phyloP scores from a whole-genome alignment of 2,329 filamentous ascomycete genomes.

The Paracorniculantispora psalliotae region DNA sequence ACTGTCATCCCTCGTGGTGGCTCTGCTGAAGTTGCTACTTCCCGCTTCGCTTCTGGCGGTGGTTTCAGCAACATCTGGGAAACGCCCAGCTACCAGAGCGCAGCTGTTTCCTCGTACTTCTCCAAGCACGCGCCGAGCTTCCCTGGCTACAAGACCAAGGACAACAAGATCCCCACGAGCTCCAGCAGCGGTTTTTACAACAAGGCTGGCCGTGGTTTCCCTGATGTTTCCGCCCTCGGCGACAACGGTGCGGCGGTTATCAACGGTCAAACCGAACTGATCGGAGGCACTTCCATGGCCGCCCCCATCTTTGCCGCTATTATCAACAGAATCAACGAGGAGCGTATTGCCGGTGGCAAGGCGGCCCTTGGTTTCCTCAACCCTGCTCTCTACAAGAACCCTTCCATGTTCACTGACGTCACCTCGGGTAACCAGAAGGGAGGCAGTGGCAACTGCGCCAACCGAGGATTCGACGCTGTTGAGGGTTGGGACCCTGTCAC shows the following conservation, averaged over 20 bases:
- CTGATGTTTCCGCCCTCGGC: slow-evolving; percentile 39
- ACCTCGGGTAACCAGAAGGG: slow-evolving; percentile 1
- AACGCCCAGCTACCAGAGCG: slow-evolving; percentile 41
- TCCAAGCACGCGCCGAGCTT: slow-evolving; percentile 32
- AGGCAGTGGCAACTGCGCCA: background rate
- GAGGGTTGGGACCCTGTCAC: slow-evolving; percentile 14
- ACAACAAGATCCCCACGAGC: slow-evolving; percentile 30
- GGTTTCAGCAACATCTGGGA: slow-evolving; percentile 38
- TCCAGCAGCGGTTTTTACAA: slow-evolving; percentile 26
- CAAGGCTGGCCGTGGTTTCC: slow-evolving; percentile 36
- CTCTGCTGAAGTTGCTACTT: slow-evolving; percentile 40
- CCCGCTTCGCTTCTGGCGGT: slow-evolving; percentile 31
- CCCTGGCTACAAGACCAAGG: slow-evolving; percentile 24
- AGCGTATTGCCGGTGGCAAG: slow-evolving; percentile 26
- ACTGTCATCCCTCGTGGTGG: slow-evolving; percentile 39
- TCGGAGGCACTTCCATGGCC: slow-evolving; percentile 14
- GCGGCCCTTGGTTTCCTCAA: slow-evolving; percentile 30
- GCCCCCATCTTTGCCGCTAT: slow-evolving; percentile 17
- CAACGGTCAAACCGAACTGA: slow-evolving; percentile 18
- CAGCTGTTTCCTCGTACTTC: slow-evolving; percentile 32
- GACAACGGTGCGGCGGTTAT: slow-evolving; percentile 39
- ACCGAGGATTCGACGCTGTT: background rate
- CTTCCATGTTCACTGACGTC: slow-evolving; percentile 6
- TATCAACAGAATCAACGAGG: slow-evolving; percentile 18
- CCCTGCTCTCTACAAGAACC: slow-evolving; percentile 14